Conservation (phyloP, 2,329 filamentous ascomycete species). For the Scopulariopsis brevicaulis region DNA sequence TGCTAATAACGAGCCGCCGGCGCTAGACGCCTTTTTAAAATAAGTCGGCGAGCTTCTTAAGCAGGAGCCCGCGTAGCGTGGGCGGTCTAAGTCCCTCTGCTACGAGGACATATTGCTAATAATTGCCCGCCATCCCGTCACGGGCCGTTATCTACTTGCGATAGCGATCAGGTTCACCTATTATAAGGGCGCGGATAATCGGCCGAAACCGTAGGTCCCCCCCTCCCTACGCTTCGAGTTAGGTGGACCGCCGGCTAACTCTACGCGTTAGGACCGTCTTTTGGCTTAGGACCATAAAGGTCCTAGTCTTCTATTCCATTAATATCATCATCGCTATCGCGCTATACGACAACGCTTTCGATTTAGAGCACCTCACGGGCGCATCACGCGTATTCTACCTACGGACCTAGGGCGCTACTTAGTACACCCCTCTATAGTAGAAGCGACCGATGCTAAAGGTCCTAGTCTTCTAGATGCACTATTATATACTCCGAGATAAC, state of each 20-base stretch:
- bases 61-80: slow-evolving; percentile 11
- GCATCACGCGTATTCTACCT: slow-evolving; percentile 8
- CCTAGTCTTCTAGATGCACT: slow-evolving; percentile 15
- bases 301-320: slow-evolving; percentile 15
- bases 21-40: slow-evolving; percentile 11
- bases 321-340: slow-evolving; percentile 14
- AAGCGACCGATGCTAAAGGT: slow-evolving; percentile 15
- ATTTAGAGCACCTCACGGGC: slow-evolving; percentile 11
- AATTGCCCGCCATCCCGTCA: slow-evolving; percentile 14
- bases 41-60: slow-evolving; percentile 12
- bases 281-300: slow-evolving; percentile 14
- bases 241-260: neutral
- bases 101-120: slow-evolving; percentile 19
- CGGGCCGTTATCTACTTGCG: slow-evolving; percentile 9
- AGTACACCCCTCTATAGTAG: slow-evolving; percentile 12
- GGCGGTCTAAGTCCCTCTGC: slow-evolving; percentile 16
- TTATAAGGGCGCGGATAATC: slow-evolving; percentile 17
- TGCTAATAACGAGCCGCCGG: slow-evolving; percentile 3
- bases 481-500: slow-evolving; percentile 14
- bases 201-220: slow-evolving; percentile 15
- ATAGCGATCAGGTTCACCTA: slow-evolving; percentile 19
- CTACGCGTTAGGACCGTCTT: slow-evolving; percentile 13
- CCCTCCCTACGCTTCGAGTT: neutral
- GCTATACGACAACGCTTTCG: slow-evolving; percentile 13
- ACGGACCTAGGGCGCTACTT: slow-evolving; percentile 8